These are phyloP conservation scores for Apophysomyces trapeziformis DNA, from an alignment of 371 early-diverging fungal species.

Conservation along the genomic window DNA sequence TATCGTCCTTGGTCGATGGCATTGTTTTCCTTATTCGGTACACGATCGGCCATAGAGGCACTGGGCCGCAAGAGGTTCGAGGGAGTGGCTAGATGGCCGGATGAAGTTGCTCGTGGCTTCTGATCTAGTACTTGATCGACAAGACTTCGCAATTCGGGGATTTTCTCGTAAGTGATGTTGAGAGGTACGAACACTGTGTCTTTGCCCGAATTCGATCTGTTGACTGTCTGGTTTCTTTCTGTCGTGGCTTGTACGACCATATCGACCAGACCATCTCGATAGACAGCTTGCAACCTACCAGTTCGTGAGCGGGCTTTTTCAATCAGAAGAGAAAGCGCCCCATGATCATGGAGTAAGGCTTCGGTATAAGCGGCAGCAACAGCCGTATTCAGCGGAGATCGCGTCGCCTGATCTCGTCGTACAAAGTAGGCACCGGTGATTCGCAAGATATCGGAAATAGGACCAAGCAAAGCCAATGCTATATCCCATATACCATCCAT, in stretches of 20 bases:
- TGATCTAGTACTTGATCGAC: constrained; percentile 57
- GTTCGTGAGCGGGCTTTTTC: constrained; percentile 54
- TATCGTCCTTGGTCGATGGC: constrained; percentile 27
- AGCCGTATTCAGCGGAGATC: constrained; percentile 50
- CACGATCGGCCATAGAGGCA: constrained; percentile 38
- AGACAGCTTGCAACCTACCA: constrained; percentile 43
- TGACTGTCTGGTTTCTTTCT: constrained; percentile 35
- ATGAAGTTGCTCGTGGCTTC: constrained; percentile 27
- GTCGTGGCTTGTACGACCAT: constrained; percentile 51
- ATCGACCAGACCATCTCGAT: constrained; percentile 46
- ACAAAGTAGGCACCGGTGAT: constrained; percentile 54
- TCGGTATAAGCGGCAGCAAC: constrained; percentile 53
- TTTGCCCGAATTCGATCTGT: constrained; percentile 18
- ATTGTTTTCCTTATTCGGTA: constrained; percentile 36
- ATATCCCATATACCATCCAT: neutral
- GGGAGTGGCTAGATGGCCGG: constrained; percentile 7
- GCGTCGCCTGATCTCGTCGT: constrained; percentile 39
- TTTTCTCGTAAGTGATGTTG: constrained; percentile 53
- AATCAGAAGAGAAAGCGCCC: constrained; percentile 47
- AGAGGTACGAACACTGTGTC: constrained; percentile 47
- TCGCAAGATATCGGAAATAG: constrained; percentile 53
- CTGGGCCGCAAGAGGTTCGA: constrained; percentile 39
- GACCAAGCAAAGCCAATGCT: constrained; percentile 50
- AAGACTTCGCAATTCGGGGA: constrained; percentile 48
- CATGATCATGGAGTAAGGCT: constrained; percentile 47